Evolutionary conservation across 495 filamentous ascomycete genomes (phyloP), one percentile per base, ranked within the genome.

Genomic region (Aspergillus sparsus): DNA sequence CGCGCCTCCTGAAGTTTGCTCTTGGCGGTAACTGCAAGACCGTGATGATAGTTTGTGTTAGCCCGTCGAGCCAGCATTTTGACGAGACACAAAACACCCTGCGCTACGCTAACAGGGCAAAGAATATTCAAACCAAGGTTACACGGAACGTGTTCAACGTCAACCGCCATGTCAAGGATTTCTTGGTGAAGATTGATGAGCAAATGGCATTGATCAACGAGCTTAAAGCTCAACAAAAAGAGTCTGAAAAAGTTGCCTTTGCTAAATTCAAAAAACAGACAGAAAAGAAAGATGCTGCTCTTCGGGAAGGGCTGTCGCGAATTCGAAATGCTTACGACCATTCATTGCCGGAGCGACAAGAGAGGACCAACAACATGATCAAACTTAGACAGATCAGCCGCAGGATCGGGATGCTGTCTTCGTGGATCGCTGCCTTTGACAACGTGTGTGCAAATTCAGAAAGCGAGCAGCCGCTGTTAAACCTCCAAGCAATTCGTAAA

Each of bases 101-200:
- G 13, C 90, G 96, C 65, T 99, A 99, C 71, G 94, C 94, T 55
- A 97, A 99, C 72, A 81, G 94, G 60, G 94, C 94, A 21, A 99
- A 99, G 83, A 99, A 99, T 69, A 99, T 99, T 68, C 96, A 99
- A 78, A 99, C 94, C 18, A 99, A 99, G 79, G 91, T 97, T 41
- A 97, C 94, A 16, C 84, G 92, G 63, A 99, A 99, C 70, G 95
- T 97, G 2, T 98, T 94, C 79, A 99, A 99, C 68, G 95, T 99
- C 63, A 98, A 99, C 69, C 88, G 94, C 53, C 94, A 99, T 76
- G 94, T 99, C 51, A 99, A 98, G 77, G 93, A 97, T 72, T 97
- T 93, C 76, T 71, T 97, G 68, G 91, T 95, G 77, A 97, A 97
- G 82, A 97, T 95, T 79, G 92, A 96, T 68, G 92, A 96, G 77